phyloP scores from a whole-genome alignment of 164 flowering plant species.

The Umbilicus rupestris region DNA sequence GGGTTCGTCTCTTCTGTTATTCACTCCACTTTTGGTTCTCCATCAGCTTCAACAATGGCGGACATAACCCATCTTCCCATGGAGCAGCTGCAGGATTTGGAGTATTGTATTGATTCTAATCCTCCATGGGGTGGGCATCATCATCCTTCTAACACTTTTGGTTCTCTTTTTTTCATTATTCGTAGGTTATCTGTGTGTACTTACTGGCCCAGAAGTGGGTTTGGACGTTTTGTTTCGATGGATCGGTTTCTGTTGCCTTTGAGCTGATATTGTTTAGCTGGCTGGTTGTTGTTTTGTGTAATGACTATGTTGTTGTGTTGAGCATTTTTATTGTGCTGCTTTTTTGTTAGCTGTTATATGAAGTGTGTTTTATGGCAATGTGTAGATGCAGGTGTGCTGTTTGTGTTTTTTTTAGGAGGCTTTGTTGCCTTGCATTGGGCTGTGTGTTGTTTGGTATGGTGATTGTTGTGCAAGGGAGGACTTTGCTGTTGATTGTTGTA shows the following conservation, averaged over 20 bases:
- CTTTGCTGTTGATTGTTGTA: neutral
- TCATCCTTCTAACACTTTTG: neutral
- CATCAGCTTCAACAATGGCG: slow-evolving; percentile 41
- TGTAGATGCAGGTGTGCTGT: neutral
- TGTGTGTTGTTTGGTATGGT: neutral
- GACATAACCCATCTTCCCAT: slow-evolving; percentile 75
- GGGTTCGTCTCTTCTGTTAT: slow-evolving; percentile 6
- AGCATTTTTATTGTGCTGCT: too few species aligned
- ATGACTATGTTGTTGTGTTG: too few species aligned
- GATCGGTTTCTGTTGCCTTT: neutral
- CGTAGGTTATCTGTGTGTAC: neutral
- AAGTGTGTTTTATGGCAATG: too few species aligned
- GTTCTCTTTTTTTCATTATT: slow-evolving; percentile 4
- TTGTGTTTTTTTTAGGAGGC: neutral
- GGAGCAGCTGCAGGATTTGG: slow-evolving; percentile 94
- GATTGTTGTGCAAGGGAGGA: neutral
- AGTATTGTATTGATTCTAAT: slow-evolving; percentile 88
- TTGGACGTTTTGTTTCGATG: neutral
- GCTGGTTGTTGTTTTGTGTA: too few species aligned
- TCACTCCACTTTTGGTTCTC: slow-evolving; percentile 8
- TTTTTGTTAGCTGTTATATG: too few species aligned
- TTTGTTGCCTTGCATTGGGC: neutral
- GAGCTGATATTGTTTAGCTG: too few species aligned
- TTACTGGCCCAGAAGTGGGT: neutral
- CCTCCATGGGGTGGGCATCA: slow-evolving; percentile 84